Percentiles rank a stretch among this genome's conserved stretches.
These are phyloP conservation scores for Chalciporus chontae DNA, from an alignment of 768 basidiomycete genomes.

Conservation along the genomic window DNA sequence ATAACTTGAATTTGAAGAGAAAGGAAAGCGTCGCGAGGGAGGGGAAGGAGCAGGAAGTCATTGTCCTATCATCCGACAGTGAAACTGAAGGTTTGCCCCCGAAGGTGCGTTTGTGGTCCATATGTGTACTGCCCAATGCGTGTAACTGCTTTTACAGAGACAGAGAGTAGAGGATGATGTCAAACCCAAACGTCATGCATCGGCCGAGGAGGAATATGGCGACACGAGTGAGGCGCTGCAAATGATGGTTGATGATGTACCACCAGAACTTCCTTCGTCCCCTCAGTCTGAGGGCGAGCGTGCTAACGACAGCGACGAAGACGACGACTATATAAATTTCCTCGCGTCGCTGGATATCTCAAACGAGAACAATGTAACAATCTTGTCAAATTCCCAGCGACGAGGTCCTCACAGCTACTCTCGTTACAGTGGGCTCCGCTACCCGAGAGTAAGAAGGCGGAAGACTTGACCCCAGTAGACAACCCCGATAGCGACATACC, in stretches of 20 bases:
- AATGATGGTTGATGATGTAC: conserved; percentile 3
- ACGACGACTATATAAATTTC: conserved; percentile 22
- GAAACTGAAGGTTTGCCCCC: conserved; percentile 18
- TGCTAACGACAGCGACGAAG: conserved; percentile 7
- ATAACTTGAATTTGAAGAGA: conserved; percentile 19
- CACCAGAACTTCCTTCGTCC: conserved; percentile 4
- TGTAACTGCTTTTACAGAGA: conserved; percentile 14
- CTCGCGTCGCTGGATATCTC: conserved; percentile 29
- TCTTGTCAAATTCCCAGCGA: not conserved
- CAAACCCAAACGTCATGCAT: not conserved
- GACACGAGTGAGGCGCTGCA: not conserved
- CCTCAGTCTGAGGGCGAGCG: not conserved
- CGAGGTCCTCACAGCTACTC: conserved; percentile 2
- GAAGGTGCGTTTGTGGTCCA: conserved; percentile 16
- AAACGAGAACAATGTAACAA: conserved; percentile 27
- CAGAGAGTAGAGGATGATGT: conserved; percentile 10
- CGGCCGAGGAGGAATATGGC: not conserved
- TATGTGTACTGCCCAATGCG: not conserved
- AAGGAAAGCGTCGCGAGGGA: conserved; percentile 7
- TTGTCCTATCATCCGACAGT: conserved; percentile 31
- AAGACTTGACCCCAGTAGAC: conserved; percentile 24
- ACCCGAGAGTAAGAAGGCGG: conserved; percentile 29
- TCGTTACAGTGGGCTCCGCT: conserved; percentile 23
- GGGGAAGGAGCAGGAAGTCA: conserved; percentile 3
- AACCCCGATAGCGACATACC: not conserved